phyloP scores from a whole-genome alignment of 371 early-diverging fungal species.

The Actinomortierella ambigua region DNA sequence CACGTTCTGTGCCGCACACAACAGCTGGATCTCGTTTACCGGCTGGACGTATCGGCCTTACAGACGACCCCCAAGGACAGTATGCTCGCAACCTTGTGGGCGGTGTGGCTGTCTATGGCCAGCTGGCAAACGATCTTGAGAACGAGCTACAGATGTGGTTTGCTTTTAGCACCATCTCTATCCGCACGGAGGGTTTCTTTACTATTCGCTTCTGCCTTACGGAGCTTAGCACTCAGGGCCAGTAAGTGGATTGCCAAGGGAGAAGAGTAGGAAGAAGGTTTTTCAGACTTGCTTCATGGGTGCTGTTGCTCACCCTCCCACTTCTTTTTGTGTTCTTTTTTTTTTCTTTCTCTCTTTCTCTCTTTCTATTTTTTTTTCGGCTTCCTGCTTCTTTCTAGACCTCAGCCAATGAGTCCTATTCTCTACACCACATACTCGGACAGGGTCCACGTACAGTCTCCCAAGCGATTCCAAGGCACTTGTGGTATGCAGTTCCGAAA shows the following conservation, averaged over 20 bases:
- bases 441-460: constrained; percentile 33
- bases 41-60: no score
- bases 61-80: no score
- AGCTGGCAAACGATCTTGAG: constrained; percentile 22
- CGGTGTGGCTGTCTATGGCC: constrained; percentile 25
- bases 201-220: constrained; percentile 26
- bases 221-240: constrained; percentile 6
- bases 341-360: background rate
- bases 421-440: constrained; percentile 18
- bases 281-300: no score
- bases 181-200: constrained; percentile 16
- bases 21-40: no score
- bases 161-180: constrained; percentile 7
- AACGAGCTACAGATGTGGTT: constrained; percentile 25
- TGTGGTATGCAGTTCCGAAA: constrained; percentile 25
- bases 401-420: constrained; percentile 8
- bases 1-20: no score
- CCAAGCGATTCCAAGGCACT: constrained; percentile 27
- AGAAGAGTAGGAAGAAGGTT: background rate
- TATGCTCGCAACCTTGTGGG: constrained; percentile 20
- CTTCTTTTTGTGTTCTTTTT: background rate
- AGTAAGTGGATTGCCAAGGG: background rate
- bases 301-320: background rate
- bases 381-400: background rate
- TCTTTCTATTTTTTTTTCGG: background rate